These are phyloP conservation scores for Paralagenidium karlingii DNA, from an alignment of 352 stramenopile species.

Conservation along the genomic window DNA sequence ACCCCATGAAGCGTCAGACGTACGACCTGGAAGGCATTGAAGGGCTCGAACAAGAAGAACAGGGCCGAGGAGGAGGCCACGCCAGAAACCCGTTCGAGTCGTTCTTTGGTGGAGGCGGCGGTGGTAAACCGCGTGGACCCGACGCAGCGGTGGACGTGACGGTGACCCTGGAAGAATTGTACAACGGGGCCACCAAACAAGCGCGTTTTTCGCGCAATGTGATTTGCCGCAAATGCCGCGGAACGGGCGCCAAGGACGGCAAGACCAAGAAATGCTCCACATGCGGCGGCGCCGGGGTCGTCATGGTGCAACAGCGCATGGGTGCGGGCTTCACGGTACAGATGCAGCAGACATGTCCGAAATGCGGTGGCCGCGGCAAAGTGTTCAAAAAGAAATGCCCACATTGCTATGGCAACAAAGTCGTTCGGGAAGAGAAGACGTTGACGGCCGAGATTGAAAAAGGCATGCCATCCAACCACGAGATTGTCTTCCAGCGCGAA, in stretches of 20 bases:
- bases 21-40: conserved; percentile 90
- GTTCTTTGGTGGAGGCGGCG: conserved; percentile 64
- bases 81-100: conserved; percentile 52
- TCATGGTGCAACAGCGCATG: conserved; percentile 76
- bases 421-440: conserved; percentile 70
- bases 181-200: conserved; percentile 70
- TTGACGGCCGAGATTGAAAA: conserved; percentile 67
- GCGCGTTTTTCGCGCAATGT: conserved; percentile 58
- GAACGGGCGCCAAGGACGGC: conserved; percentile 69
- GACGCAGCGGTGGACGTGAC: conserved; percentile 62
- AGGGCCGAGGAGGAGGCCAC: conserved; percentile 25
- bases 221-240: conserved; percentile 76
- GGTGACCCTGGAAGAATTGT: conserved; percentile 78
- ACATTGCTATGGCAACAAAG: conserved; percentile 70
- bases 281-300: conserved; percentile 54
- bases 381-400: conserved; percentile 94
- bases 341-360: conserved; percentile 84
- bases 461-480: conserved; percentile 69
- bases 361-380: conserved; percentile 82
- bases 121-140: conserved; percentile 52
- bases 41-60: conserved; percentile 63
- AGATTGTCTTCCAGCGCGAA: conserved; percentile 80
- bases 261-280: conserved; percentile 68
- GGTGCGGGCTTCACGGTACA: conserved; percentile 73
- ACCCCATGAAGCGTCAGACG: conserved; percentile 79